These are phyloP conservation scores for Phaseolus lunatus DNA, from an alignment of 306 rosid genomes.

Conservation along the genomic window DNA sequence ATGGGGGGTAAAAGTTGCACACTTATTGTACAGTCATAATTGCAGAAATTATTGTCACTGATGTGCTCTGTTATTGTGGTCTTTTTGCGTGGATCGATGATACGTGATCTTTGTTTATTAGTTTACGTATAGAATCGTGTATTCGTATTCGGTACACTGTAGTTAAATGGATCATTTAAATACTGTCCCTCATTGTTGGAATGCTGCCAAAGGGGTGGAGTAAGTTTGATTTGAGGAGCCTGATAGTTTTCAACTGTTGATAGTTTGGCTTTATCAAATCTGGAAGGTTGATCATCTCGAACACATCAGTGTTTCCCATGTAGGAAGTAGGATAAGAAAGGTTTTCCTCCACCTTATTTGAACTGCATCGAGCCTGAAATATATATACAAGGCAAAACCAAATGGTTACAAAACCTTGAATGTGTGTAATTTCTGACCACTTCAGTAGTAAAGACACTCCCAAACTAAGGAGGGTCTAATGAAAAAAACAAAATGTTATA, in stretches of 20 bases:
- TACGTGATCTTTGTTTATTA: constrained; percentile 38
- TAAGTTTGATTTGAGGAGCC: background rate
- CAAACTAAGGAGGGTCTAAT: too few species aligned
- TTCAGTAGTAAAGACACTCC: too few species aligned
- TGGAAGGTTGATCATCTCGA: constrained; percentile 47
- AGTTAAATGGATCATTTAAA: background rate
- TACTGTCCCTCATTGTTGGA: background rate
- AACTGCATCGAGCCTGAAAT: constrained; percentile 57
- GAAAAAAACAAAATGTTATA: too few species aligned
- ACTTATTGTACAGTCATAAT: constrained; percentile 37
- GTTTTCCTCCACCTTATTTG: constrained; percentile 46
- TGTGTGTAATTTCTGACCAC: too few species aligned
- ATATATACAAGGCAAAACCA: too few species aligned
- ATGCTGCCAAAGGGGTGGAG: background rate
- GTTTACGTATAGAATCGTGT: background rate
- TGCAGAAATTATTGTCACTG: constrained; percentile 25
- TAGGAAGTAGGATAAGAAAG: constrained; percentile 17
- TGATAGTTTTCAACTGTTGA: constrained; percentile 29
- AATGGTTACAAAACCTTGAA: too few species aligned
- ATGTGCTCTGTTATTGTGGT: constrained; percentile 35
- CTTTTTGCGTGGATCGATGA: constrained; percentile 30
- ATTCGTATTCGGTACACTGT: constrained; percentile 7
- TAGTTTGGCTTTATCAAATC: constrained; percentile 51
- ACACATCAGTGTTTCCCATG: constrained; percentile 49
- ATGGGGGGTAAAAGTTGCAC: background rate